Conservation (phyloP, 129 eudicot genomes). For the Daucus carota region DNA sequence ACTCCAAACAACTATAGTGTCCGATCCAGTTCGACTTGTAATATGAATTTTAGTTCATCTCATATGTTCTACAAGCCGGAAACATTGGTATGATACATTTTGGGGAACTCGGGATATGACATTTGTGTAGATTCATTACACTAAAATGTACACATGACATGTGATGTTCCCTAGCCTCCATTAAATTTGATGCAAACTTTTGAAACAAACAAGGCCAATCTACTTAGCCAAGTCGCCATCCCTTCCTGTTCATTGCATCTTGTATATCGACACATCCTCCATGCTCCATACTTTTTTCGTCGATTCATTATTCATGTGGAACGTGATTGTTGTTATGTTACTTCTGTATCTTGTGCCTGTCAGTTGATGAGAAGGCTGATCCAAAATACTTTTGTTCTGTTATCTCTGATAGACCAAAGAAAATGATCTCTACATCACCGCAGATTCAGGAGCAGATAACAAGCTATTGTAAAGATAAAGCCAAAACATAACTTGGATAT, state of each 20-base stretch:
- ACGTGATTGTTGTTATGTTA: not conserved
- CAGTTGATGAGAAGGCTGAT: not conserved
- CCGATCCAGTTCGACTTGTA: not conserved
- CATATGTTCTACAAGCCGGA: not conserved
- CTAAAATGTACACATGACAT: not conserved
- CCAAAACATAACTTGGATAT: too few species aligned
- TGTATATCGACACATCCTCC: not conserved
- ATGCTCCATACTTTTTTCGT: not conserved
- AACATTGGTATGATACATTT: slow-evolving; percentile 3
- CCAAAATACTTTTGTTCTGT: not conserved
- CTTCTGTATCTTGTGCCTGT: not conserved
- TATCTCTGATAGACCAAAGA: too few species aligned
- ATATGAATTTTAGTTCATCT: not conserved
- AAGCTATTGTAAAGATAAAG: too few species aligned
- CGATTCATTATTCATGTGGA: not conserved
- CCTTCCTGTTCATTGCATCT: slow-evolving; percentile 4
- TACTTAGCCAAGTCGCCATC: not conserved
- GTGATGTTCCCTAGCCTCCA: not conserved
- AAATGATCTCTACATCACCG: too few species aligned
- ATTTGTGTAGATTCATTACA: not conserved
- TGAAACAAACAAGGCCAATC: not conserved
- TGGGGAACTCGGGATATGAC: not conserved
- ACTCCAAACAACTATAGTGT: not conserved
- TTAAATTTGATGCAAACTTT: slow-evolving; percentile 1
- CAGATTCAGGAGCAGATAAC: too few species aligned